Percentiles rank a stretch among this genome's conserved stretches.
Evolutionary conservation across 2,329 filamentous ascomycete genomes (phyloP).

Genomic region (Didymellaceae sp.): DNA sequence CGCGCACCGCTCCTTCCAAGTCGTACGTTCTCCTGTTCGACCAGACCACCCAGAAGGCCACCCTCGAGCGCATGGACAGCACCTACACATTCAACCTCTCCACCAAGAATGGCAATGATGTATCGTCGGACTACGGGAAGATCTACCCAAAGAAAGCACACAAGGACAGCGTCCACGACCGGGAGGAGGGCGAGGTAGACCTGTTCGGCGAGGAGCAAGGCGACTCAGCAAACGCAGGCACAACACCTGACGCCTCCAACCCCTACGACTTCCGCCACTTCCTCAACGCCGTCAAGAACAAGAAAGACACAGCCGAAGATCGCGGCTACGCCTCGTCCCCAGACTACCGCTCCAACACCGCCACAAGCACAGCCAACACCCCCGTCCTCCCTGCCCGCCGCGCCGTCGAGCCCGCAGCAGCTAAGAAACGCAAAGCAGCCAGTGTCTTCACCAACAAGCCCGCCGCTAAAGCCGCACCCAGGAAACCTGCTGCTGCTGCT

Average conservation of each 20-base stretch:
- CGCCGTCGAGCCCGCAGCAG: neutral
- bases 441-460: slow-evolving; percentile 26
- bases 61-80: slow-evolving; percentile 82
- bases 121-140: slow-evolving; percentile 72
- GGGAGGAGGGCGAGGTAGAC: slow-evolving; percentile 36
- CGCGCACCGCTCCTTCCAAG: slow-evolving; percentile 40
- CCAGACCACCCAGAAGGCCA: slow-evolving; percentile 73
- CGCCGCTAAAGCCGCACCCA: slow-evolving; percentile 17
- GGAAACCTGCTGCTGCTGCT: no score
- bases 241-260: slow-evolving; percentile 52
- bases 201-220: slow-evolving; percentile 39
- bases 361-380: neutral
- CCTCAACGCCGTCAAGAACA: slow-evolving; percentile 41
- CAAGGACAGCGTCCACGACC: slow-evolving; percentile 31
- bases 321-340: slow-evolving; percentile 37
- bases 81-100: slow-evolving; percentile 87
- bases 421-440: slow-evolving; percentile 40
- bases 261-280: slow-evolving; percentile 60
- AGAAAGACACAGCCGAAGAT: slow-evolving; percentile 43
- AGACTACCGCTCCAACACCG: slow-evolving; percentile 24
- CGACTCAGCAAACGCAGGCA: slow-evolving; percentile 32
- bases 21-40: slow-evolving; percentile 73
- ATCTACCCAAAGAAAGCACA: slow-evolving; percentile 54
- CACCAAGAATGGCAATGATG: slow-evolving; percentile 68
- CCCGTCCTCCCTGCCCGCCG: slow-evolving; percentile 1